Evolutionary conservation across 2,329 filamentous ascomycete species (phyloP).

Genomic region (Purpureocillium takamizusanense): DNA sequence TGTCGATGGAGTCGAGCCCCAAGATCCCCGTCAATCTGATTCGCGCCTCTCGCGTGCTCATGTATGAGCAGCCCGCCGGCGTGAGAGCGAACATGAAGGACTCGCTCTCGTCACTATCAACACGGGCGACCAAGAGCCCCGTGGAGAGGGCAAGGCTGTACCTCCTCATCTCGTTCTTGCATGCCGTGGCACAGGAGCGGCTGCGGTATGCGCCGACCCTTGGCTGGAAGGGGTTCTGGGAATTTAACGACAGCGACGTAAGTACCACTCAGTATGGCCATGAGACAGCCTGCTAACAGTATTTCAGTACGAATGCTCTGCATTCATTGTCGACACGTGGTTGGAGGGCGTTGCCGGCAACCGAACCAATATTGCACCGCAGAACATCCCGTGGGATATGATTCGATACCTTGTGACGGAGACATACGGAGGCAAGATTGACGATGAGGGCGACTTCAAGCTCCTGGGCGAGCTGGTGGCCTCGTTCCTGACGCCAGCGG

Average conservation of each 20-base stretch:
- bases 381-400: constrained; percentile 95
- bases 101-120: constrained; percentile 74
- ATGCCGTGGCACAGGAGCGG: constrained; percentile 91
- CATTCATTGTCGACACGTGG: constrained; percentile 94
- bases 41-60: constrained; percentile 84
- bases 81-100: constrained; percentile 98
- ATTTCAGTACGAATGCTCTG: constrained; percentile 87
- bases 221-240: constrained; percentile 99
- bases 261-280: constrained; percentile 32
- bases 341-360: constrained; percentile 73
- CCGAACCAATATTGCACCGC: constrained; percentile 84
- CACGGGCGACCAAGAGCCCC: constrained; percentile 68
- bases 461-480: constrained; percentile 66
- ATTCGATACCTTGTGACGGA: constrained; percentile 83
- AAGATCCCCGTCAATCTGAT: constrained; percentile 97
- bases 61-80: constrained; percentile 97
- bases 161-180: constrained; percentile 83
- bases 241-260: constrained; percentile 98
- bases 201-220: constrained; percentile 87
- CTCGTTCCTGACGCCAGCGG: constrained; percentile 71
- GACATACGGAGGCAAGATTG: constrained; percentile 97
- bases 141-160: constrained; percentile 89
- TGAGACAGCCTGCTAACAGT: constrained; percentile 5
- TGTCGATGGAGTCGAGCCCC: constrained; percentile 94
- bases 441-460: constrained; percentile 76